Evolutionary conservation across 768 basidiomycete genomes (phyloP).

Genomic region (Amanita thiersii): DNA sequence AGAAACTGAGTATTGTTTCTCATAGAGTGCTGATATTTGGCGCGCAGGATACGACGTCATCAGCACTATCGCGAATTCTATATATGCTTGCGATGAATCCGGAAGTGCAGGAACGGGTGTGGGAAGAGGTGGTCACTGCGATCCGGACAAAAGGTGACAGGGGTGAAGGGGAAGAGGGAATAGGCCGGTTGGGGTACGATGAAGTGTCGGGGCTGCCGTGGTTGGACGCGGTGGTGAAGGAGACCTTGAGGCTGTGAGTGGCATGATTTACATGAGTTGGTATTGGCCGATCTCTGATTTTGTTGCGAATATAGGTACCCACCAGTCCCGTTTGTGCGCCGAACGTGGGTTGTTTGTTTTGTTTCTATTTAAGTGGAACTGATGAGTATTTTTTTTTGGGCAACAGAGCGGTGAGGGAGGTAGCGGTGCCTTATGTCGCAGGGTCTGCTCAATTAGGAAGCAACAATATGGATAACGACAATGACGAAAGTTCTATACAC

Average conservation of each 20-base stretch:
- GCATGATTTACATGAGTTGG: constrained; percentile 9
- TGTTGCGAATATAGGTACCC: constrained; percentile 31
- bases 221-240: constrained; percentile 38
- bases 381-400: not conserved
- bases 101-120: constrained; percentile 29
- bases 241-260: constrained; percentile 39
- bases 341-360: constrained; percentile 24
- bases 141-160: constrained; percentile 14
- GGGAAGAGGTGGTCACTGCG: constrained; percentile 26
- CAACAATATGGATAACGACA: too few relatives aligned
- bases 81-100: constrained; percentile 27
- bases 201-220: constrained; percentile 27
- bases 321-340: constrained; percentile 37
- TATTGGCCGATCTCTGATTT: constrained; percentile 5
- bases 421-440: constrained; percentile 34
- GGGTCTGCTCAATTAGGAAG: constrained; percentile 12
- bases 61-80: constrained; percentile 33
- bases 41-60: constrained; percentile 42
- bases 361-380: not conserved
- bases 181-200: constrained; percentile 27
- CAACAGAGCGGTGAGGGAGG: constrained; percentile 32
- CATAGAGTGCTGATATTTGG: constrained; percentile 43
- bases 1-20: too few relatives aligned
- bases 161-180: constrained; percentile 10
- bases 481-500: too few relatives aligned